A percentile compares a stretch with the other conserved stretches of the same genome.
Conservation (phyloP, 2,329 filamentous ascomycete genomes). For the Fusarium protoensiforme region DNA sequence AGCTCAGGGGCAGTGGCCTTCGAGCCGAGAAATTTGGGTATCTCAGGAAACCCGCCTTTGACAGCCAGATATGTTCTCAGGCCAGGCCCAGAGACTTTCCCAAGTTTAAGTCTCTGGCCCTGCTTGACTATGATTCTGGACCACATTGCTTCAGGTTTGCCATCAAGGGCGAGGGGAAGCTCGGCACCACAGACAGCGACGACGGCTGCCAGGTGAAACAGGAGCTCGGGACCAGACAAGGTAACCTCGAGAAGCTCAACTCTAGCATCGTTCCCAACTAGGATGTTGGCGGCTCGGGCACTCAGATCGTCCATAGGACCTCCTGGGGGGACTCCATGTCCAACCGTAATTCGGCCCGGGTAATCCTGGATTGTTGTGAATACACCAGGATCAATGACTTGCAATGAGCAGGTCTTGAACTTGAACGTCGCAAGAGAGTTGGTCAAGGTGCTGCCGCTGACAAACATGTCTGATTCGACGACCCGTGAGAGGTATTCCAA, state of each 20-base stretch:
- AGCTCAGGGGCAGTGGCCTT: conserved; percentile 69
- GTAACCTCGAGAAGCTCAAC: background rate
- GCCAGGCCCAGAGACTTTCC: conserved; percentile 17
- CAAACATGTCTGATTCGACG: background rate
- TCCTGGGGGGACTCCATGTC: background rate
- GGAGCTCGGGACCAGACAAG: background rate
- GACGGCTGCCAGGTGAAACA: background rate
- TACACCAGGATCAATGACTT: background rate
- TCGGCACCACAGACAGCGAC: background rate
- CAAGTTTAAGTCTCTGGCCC: background rate
- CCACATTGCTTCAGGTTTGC: background rate
- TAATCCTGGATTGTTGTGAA: background rate
- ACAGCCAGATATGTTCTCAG: conserved; percentile 55
- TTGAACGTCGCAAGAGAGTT: background rate
- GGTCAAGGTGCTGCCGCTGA: background rate
- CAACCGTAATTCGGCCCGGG: background rate
- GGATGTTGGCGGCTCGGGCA: background rate
- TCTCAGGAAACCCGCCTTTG: conserved; percentile 43
- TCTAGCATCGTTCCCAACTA: background rate
- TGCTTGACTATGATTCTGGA: background rate
- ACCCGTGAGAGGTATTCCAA: background rate
- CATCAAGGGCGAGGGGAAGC: background rate
- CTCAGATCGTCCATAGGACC: background rate
- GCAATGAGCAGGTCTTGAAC: background rate
- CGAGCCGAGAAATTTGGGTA: conserved; percentile 67